Base-by-base conservation (phyloP, 1,284 basidiomycete genomes). In the Schizophyllum commune region DNA sequence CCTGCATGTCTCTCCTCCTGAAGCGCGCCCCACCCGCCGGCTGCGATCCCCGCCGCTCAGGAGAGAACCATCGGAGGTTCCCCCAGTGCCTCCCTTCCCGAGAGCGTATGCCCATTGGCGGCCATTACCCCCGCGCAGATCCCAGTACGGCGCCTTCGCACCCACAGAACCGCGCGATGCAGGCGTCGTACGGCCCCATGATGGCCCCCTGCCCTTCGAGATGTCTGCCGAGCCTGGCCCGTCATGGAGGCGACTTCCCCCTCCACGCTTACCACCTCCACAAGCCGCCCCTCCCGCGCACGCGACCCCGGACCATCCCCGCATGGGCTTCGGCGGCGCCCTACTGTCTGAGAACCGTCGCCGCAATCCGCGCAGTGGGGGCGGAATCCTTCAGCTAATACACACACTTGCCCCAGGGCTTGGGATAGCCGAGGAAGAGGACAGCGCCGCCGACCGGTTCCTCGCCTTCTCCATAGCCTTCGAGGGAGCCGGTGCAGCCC, bases 301-400 rank as follows among this genome's bases (percentile, higher is more conserved):
- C 83, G 8, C 83, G 83, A 60, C 84, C 13, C 39, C 39, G 3
- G 39, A 84, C 64, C 72, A 77, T 11, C 86, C 85, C 22, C 64
- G 74, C 3, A 82, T 90, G 75, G 85, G 85, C 27, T 72, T 90
- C 32, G 88, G 88, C n/a, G 88, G 88, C n/a, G 87, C 84, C 1
- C 66, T 90, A 2, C 73, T 89, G 9, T 76, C 85, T 2, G 66
- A 74, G 39, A 76, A 79, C 56, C 39, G 39, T 47, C 39, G 39
- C 27, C 27, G 27, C 27, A 27, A 27, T 47, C 3, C 39, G 8
- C 9, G 39, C 39, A 11, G 39, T 8, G 39, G 9, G 2, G 17
- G 53, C 53, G 11, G 19, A 2, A 11, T 15, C 19, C 53, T 55
- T 13, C 13, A 15, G 15, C 53, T 21, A 3, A 20, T 55, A 3